Evolutionary conservation across 129 eudicot genomes (phyloP), one percentile per base, ranked within the genome.

Genomic region (Centella asiatica): DNA sequence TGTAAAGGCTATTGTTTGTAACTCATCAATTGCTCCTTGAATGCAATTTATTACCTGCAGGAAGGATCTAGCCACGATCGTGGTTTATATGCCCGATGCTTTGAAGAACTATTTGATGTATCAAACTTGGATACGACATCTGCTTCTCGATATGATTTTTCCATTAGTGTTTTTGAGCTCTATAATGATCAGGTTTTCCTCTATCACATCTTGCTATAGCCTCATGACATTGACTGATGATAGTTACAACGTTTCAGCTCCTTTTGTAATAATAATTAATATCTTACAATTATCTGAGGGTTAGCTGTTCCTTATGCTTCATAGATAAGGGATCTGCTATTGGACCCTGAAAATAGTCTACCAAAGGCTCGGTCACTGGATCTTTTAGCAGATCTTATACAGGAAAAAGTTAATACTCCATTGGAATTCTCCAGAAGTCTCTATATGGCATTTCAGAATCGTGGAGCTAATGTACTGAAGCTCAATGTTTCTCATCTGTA

Each of bases 41-140:
- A 52, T 69, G 60, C 44, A 34, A 71, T 58, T 48, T 26, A 44
- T 26, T 18, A 42, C 32, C 24, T 74, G 72, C 95, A 90, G 98
- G 99, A 93, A 93, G 99, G 99, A 68, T 85, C 95, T 72, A 85
- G 85, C 79, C 96, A 93, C 77, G 96, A 93, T 61, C 96, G 99
- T 65, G 99, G 99, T 76, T 68, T 93, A 58, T 87, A 87, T 73
- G 86, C 81, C 45, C 90, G 99, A 63, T 84, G 96, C 65, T 93
- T 87, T 73, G 99, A 93, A 75, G 99, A 93, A 86, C 71, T 93
- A 61, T 93, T 93, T 85, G 99, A 93, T 83, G 81, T 93, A 67
- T 93, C 99, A 26, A 87, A 88, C 78, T 80, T 83, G n/a, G 99
- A 93, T 77, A 78, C 87, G 72, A 82, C 95, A 62, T 82, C 89